Conservation (phyloP, 2,329 filamentous ascomycete species). For the Fusarium stilboides region DNA sequence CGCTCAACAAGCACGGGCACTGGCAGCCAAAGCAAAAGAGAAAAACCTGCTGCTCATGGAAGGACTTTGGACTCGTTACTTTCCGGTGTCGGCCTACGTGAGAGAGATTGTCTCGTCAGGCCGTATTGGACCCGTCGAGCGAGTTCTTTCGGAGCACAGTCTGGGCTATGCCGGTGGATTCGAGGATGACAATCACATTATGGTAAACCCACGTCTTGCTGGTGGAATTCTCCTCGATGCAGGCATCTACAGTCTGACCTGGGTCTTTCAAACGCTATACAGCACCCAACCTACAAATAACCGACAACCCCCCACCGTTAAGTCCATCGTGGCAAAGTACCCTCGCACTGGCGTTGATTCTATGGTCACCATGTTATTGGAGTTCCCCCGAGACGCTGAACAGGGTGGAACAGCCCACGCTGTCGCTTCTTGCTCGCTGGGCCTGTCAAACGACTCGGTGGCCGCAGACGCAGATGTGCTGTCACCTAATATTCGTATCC, state of each 20-base stretch:
- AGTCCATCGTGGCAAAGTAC: slow-evolving; percentile 2
- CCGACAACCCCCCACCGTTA: not conserved
- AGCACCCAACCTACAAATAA: not conserved
- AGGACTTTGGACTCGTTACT: slow-evolving; percentile 68
- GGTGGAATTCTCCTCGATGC: slow-evolving; percentile 86
- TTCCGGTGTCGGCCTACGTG: slow-evolving; percentile 82
- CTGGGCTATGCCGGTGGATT: slow-evolving; percentile 8
- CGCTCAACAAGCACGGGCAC: no score
- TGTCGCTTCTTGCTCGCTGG: slow-evolving; percentile 72
- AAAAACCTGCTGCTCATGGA: no score
- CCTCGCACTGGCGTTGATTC: slow-evolving; percentile 60
- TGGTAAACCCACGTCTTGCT: slow-evolving; percentile 84
- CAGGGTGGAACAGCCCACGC: slow-evolving; percentile 69
- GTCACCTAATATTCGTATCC: slow-evolving; percentile 64
- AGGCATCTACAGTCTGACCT: slow-evolving; percentile 88
- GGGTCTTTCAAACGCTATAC: slow-evolving; percentile 62
- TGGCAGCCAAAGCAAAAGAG: no score
- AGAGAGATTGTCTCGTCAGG: slow-evolving; percentile 72
- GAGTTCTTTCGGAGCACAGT: slow-evolving; percentile 57
- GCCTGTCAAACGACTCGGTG: slow-evolving; percentile 2
- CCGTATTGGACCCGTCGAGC: slow-evolving; percentile 72
- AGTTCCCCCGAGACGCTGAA: slow-evolving; percentile 72
- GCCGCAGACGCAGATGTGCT: not conserved
- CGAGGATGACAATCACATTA: slow-evolving; percentile 67
- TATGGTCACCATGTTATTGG: slow-evolving; percentile 78